Conservation (phyloP, 208 protist genomes). For the Crithidia sp. region DNA sequence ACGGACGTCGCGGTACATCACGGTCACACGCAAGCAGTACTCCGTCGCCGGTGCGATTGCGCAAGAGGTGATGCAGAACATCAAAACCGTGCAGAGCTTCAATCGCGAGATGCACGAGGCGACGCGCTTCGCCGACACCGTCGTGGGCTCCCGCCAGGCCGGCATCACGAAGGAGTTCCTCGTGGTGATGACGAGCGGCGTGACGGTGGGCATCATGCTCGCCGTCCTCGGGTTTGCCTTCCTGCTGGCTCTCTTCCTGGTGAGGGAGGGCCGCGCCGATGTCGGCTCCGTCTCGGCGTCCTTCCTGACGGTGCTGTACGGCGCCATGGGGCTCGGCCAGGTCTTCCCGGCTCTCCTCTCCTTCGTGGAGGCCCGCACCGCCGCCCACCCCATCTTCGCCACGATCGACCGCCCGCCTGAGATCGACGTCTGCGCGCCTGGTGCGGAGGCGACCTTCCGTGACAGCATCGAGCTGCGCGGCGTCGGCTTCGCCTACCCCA, state of each 20-base stretch:
- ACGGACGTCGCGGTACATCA: constrained; percentile 47
- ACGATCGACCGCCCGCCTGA: constrained; percentile 74
- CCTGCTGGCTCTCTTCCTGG: constrained; percentile 68
- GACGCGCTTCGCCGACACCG: constrained; percentile 60
- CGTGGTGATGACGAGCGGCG: constrained; percentile 35
- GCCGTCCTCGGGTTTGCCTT: constrained; percentile 58
- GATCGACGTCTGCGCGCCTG: constrained; percentile 56
- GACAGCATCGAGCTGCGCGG: constrained; percentile 61
- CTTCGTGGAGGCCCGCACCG: constrained; percentile 76
- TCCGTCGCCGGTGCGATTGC: constrained; percentile 79
- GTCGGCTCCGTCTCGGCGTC: constrained; percentile 56
- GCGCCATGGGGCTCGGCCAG: constrained; percentile 62
- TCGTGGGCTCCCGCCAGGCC: constrained; percentile 41
- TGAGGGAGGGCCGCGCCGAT: constrained; percentile 48
- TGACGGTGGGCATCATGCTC: constrained; percentile 53
- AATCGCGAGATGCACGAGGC: constrained; percentile 62
- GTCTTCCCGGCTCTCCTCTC: constrained; percentile 57
- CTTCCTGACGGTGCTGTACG: constrained; percentile 74
- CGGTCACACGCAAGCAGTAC: constrained; percentile 74
- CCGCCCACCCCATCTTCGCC: constrained; percentile 77
- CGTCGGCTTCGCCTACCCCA: constrained; percentile 84
- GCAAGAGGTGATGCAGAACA: constrained; percentile 86
- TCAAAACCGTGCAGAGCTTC: constrained; percentile 86
- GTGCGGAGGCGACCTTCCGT: constrained; percentile 41
- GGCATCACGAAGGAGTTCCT: constrained; percentile 81